Base-by-base conservation (phyloP, 768 basidiomycete species). In the Krasilnikovozyma curviuscula region DNA sequence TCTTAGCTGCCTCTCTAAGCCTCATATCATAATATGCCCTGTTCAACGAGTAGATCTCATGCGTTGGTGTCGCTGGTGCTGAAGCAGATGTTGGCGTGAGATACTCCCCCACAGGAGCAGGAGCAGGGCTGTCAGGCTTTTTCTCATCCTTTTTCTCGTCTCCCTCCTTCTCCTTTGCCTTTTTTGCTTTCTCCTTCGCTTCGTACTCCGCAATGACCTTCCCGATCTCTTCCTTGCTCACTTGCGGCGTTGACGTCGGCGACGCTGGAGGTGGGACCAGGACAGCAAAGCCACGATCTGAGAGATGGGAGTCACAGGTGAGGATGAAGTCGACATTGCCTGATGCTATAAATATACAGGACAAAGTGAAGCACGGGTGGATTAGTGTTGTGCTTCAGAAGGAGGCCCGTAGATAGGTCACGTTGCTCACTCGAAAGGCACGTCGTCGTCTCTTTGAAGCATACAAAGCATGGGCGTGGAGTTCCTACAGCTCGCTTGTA, bases 171-270 rank as follows among this genome's bases (percentile, higher is more conserved):
- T 23, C 23, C 37, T 24, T n/a, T 6, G 23, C 44, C 24, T 51
- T 51, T 14, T 18, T 5, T 29, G 35, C 42, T 7, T 19, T 27
- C 44, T 46, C 34, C 41, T 47, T 47, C 8, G 31, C 23, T 33
- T 52, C 50, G 32, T 52, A 52, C 13, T 52, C 50, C 7, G 45
- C 46, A 16, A 52, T 47, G 33, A 52, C 44, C 10, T 40, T 40
- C 6, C 30, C 46, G 27, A 52, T 47, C 40, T 52, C 45, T 35
- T 52, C 45, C 32, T 52, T 47, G 35, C 34, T 44, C 16, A 39
- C 43, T 9, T 31, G 28, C 6, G 45, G 18, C 3, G 25, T 10
- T 5, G 8, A 12, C 18, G 50, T 12, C 10, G 50, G 10, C n/a
- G n/a, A n/a, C n/a, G n/a, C n/a, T 2, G 50, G 40, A 28, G 45